A percentile compares a stretch with the other conserved stretches of the same genome.
These are phyloP conservation scores for Mucor circinelloides DNA, from an alignment of 371 early-diverging fungal genomes.

Conservation along the genomic window DNA sequence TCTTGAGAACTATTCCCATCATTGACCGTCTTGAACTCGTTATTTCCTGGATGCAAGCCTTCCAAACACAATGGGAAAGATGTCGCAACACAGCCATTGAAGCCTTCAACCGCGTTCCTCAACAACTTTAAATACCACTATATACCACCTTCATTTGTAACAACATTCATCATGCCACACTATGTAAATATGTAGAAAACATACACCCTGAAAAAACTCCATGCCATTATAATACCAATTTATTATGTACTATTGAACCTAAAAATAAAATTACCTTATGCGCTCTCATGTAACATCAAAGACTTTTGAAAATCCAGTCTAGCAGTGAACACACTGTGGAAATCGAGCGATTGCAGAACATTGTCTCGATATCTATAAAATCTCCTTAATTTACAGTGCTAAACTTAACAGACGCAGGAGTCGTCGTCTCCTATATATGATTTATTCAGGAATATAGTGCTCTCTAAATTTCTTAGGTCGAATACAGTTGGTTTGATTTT, in stretches of 20 bases:
- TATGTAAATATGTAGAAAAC: neutral
- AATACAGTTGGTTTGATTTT: neutral
- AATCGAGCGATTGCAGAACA: neutral
- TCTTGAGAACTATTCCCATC: constrained; percentile 20
- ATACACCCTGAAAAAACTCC: neutral
- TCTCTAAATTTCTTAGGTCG: neutral
- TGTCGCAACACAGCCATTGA: constrained; percentile 26
- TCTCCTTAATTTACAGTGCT: neutral
- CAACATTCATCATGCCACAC: neutral
- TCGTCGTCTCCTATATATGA: neutral
- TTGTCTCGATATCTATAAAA: neutral
- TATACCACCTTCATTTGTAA: constrained; percentile 13
- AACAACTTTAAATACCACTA: constrained; percentile 6
- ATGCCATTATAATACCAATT: neutral
- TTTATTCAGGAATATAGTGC: neutral
- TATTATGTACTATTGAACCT: neutral
- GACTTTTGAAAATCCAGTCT: too few species aligned
- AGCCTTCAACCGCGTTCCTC: constrained; percentile 18
- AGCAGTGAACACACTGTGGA: too few species aligned
- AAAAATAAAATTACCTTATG: neutral
- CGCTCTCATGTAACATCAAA: neutral
- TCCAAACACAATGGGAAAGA: constrained; percentile 28
- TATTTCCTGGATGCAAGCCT: constrained; percentile 23
- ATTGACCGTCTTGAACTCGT: constrained; percentile 25
- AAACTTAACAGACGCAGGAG: neutral